phyloP scores from a whole-genome alignment of 2,329 filamentous ascomycete genomes.

The Paramyrothecium roridum region DNA sequence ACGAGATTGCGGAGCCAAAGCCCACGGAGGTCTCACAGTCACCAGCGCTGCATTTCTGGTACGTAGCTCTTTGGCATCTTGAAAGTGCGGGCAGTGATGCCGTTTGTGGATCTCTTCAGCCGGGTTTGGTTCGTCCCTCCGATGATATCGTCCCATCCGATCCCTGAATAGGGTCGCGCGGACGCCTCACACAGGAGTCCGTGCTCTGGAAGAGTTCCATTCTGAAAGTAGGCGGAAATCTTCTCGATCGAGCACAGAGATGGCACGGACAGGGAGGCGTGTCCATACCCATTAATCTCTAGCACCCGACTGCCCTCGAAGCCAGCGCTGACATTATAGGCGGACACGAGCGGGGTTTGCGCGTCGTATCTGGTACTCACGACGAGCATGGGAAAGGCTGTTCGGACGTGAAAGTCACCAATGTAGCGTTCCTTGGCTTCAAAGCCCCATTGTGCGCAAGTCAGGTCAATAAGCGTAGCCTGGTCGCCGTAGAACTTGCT shows the following conservation, averaged over 20 bases:
- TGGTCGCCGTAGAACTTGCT: conserved; percentile 23
- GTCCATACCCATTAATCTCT: neutral
- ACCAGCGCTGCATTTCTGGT: too few species aligned
- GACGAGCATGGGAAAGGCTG: neutral
- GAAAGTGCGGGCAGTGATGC: too few species aligned
- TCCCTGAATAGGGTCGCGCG: too few species aligned
- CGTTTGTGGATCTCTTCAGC: too few species aligned
- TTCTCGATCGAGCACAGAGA: neutral
- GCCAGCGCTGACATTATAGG: neutral
- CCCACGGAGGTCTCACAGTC: too few species aligned
- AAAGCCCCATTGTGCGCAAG: neutral
- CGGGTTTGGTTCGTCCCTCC: too few species aligned
- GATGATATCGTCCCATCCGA: too few species aligned
- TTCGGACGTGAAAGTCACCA: neutral
- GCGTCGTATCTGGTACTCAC: neutral
- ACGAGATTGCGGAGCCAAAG: neutral
- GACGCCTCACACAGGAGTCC: too few species aligned
- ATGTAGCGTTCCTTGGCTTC: neutral
- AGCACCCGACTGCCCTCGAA: neutral
- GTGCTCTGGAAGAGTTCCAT: neutral
- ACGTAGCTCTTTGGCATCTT: too few species aligned
- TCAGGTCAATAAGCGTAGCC: conserved; percentile 8
- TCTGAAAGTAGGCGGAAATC: neutral
- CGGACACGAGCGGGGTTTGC: neutral
- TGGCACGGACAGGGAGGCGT: too few species aligned